These are phyloP conservation scores for Globisporangium spinosum DNA, from an alignment of 352 stramenopile species.

Conservation along the genomic window DNA sequence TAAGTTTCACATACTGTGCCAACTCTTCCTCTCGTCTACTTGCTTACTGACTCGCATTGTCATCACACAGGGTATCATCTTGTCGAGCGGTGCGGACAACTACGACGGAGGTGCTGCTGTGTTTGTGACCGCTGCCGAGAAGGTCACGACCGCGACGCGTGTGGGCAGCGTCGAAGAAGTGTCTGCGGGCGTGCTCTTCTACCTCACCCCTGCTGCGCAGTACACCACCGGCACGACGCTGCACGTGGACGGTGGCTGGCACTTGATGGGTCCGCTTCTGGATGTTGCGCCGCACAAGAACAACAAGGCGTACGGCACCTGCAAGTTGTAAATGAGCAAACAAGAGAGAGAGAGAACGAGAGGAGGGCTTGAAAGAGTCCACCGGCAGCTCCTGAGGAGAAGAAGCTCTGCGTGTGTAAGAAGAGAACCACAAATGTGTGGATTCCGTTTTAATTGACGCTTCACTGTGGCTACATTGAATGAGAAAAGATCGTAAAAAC, in stretches of 20 bases:
- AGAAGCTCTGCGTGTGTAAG: not conserved
- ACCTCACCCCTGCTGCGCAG: slow-evolving; percentile 70
- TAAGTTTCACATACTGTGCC: slow-evolving; percentile 40
- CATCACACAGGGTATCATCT: slow-evolving; percentile 55
- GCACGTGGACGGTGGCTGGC: slow-evolving; percentile 75
- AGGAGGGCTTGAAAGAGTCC: not conserved
- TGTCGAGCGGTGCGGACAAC: slow-evolving; percentile 82
- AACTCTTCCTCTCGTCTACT: slow-evolving; percentile 12
- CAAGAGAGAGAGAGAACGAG: not conserved
- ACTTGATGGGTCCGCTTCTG: slow-evolving; percentile 43
- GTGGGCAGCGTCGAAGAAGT: slow-evolving; percentile 90
- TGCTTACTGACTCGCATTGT: not conserved
- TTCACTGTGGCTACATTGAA: slow-evolving; percentile 1
- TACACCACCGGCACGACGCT: slow-evolving; percentile 87
- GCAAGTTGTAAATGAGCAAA: slow-evolving; percentile 33
- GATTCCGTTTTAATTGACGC: not conserved
- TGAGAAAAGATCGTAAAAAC: not conserved
- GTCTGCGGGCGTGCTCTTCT: slow-evolving; percentile 72
- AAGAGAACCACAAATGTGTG: not conserved
- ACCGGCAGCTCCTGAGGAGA: not conserved
- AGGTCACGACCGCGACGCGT: slow-evolving; percentile 80
- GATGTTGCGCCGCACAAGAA: slow-evolving; percentile 67
- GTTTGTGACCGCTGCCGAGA: slow-evolving; percentile 75
- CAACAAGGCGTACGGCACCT: slow-evolving; percentile 65
- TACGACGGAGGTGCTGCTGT: slow-evolving; percentile 88